phyloP scores from a whole-genome alignment of 78 protist species.

The Dictyostelium intermedium region DNA sequence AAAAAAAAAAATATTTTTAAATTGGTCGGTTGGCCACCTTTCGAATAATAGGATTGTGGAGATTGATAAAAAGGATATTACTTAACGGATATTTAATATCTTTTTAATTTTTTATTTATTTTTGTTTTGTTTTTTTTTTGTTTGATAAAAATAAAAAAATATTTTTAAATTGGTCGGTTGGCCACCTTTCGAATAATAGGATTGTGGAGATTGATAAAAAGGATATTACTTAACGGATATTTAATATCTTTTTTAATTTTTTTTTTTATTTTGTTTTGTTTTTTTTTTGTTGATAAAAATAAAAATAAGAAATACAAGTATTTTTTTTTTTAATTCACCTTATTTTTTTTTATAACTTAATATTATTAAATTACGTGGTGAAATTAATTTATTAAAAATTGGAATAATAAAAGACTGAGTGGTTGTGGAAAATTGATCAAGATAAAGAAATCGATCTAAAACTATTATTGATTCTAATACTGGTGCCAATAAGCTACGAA shows the following conservation, averaged over 20 bases:
- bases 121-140: not conserved
- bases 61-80: too few relatives aligned
- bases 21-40: not conserved
- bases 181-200: too few relatives aligned
- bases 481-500: slow-evolving; percentile 36
- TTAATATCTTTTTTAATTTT: too few relatives aligned
- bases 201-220: too few relatives aligned
- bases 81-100: too few relatives aligned
- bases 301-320: not conserved
- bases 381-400: slow-evolving; percentile 21
- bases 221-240: too few relatives aligned
- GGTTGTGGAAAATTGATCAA: not conserved
- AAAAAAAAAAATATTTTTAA: too few relatives aligned
- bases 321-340: not conserved
- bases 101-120: too few relatives aligned
- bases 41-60: too few relatives aligned
- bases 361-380: slow-evolving; percentile 44
- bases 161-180: too few relatives aligned
- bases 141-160: not conserved
- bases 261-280: not conserved
- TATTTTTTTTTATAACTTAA: not conserved
- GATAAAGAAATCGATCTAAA: slow-evolving; percentile 39
- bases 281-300: not conserved
- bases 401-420: slow-evolving; percentile 35
- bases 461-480: slow-evolving; percentile 36